Conservation (phyloP, 2,329 filamentous ascomycete genomes). For the Sarocladium kiliense region DNA sequence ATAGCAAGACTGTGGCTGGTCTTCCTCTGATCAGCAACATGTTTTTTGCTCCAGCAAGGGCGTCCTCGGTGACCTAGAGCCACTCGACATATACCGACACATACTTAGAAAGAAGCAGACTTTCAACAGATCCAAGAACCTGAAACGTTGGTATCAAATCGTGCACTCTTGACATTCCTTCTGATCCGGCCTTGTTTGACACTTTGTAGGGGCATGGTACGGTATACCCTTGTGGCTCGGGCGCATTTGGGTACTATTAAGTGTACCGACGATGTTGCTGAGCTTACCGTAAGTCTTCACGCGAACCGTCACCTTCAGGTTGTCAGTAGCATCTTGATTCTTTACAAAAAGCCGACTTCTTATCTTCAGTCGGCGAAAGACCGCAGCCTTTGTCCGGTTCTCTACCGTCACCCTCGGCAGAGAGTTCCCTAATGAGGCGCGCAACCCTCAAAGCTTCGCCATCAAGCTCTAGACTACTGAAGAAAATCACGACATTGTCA, state of each 20-base stretch:
- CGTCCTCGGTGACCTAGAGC: no score
- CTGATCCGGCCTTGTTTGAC: no score
- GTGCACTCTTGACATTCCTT: not conserved
- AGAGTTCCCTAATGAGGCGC: slow-evolving; percentile 61
- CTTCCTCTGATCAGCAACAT: slow-evolving; percentile 45
- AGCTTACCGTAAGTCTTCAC: slow-evolving; percentile 31
- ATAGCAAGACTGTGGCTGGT: slow-evolving; percentile 49
- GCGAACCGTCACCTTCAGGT: slow-evolving; percentile 14
- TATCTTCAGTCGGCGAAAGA: slow-evolving; percentile 53
- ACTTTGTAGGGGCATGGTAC: slow-evolving; percentile 21
- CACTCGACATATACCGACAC: no score
- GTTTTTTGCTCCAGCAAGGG: slow-evolving; percentile 39
- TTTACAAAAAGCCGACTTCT: slow-evolving; percentile 13
- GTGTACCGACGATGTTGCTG: slow-evolving; percentile 42
- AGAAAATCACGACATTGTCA: slow-evolving; percentile 51
- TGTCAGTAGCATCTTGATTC: no score
- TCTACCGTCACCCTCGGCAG: slow-evolving; percentile 68
- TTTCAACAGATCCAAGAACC: slow-evolving; percentile 50
- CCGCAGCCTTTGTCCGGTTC: slow-evolving; percentile 56
- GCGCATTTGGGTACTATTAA: slow-evolving; percentile 38
- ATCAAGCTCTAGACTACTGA: slow-evolving; percentile 68
- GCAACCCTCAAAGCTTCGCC: slow-evolving; percentile 57
- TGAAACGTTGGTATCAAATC: slow-evolving; percentile 30
- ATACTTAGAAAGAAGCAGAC: slow-evolving; percentile 39
- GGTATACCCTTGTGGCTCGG: slow-evolving; percentile 33